Evolutionary conservation across 164 flowering plant genomes (phyloP).

Genomic region (Stephania japonica): DNA sequence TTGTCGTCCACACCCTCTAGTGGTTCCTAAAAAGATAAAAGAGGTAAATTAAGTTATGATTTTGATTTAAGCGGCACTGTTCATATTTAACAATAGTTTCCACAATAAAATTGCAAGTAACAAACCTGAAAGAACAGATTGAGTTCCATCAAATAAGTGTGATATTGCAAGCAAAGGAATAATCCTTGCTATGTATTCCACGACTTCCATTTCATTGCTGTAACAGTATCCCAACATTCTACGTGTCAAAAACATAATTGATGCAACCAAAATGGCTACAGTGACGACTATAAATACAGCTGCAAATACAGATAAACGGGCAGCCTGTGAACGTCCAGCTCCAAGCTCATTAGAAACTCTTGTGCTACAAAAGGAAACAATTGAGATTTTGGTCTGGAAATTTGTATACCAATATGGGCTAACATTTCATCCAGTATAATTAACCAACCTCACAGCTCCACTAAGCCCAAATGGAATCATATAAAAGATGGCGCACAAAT

Average conservation of each 20-base stretch:
- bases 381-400: too few species aligned
- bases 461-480: slow-evolving; percentile 76
- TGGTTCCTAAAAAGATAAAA: slow-evolving; percentile 29
- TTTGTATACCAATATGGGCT: too few species aligned
- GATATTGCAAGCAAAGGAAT: slow-evolving; percentile 62
- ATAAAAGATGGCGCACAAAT: slow-evolving; percentile 44
- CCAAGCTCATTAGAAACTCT: slow-evolving; percentile 83
- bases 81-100: background rate
- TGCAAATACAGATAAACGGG: slow-evolving; percentile 50
- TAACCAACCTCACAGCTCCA: slow-evolving; percentile 62
- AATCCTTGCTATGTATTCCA: slow-evolving; percentile 52
- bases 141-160: slow-evolving; percentile 63
- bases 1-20: slow-evolving; percentile 92
- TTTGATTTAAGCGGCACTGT: background rate
- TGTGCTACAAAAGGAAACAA: slow-evolving; percentile 35
- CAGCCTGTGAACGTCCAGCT: slow-evolving; percentile 56
- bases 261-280: slow-evolving; percentile 41
- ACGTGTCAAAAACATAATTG: slow-evolving; percentile 39
- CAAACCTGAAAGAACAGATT: slow-evolving; percentile 72
- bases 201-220: slow-evolving; percentile 61
- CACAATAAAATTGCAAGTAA: background rate
- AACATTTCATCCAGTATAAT: slow-evolving; percentile 5
- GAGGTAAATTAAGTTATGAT: background rate
- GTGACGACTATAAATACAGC: slow-evolving; percentile 37
- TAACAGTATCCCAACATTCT: slow-evolving; percentile 59